Evolutionary conservation across 2,329 filamentous ascomycete genomes (phyloP).

Genomic region (Diaporthe velutina): DNA sequence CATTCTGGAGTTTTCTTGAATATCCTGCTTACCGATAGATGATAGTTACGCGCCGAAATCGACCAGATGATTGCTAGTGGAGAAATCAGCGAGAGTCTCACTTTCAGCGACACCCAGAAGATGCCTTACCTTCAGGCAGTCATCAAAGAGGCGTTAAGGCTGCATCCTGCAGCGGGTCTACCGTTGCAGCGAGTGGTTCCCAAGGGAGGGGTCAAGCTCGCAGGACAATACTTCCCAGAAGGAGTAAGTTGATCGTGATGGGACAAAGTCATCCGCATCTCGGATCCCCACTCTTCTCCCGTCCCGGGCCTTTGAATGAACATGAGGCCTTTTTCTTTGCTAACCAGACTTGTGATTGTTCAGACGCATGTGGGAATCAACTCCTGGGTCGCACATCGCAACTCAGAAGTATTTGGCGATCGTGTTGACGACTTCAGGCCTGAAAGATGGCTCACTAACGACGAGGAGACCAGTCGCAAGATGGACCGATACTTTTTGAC

Average conservation of each 20-base stretch:
- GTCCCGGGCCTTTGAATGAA: not conserved
- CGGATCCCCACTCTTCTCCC: too few species aligned
- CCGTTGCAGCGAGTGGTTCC: slow-evolving; percentile 59
- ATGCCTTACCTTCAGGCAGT: slow-evolving; percentile 62
- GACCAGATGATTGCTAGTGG: slow-evolving; percentile 43
- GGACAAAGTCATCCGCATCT: not conserved
- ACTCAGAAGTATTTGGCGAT: slow-evolving; percentile 54
- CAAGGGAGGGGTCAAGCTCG: slow-evolving; percentile 48
- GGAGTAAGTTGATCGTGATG: slow-evolving; percentile 17
- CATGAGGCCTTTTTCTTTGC: not conserved
- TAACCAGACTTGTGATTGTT: not conserved
- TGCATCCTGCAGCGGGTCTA: slow-evolving; percentile 59
- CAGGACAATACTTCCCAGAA: slow-evolving; percentile 43
- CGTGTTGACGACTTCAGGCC: slow-evolving; percentile 56
- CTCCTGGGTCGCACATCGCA: slow-evolving; percentile 56
- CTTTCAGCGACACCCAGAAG: slow-evolving; percentile 46
- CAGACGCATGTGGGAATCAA: slow-evolving; percentile 56
- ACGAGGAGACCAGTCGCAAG: slow-evolving; percentile 44
- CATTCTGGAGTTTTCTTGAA: not conserved
- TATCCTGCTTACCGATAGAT: not conserved
- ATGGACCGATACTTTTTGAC: slow-evolving; percentile 51
- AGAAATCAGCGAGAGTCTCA: slow-evolving; percentile 37
- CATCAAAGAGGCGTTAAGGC: slow-evolving; percentile 60
- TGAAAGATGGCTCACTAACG: slow-evolving; percentile 37
- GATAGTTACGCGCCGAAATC: slow-evolving; percentile 53